Base-by-base conservation (phyloP, 768 basidiomycete species). In the Xerocomellus dryophilus region DNA sequence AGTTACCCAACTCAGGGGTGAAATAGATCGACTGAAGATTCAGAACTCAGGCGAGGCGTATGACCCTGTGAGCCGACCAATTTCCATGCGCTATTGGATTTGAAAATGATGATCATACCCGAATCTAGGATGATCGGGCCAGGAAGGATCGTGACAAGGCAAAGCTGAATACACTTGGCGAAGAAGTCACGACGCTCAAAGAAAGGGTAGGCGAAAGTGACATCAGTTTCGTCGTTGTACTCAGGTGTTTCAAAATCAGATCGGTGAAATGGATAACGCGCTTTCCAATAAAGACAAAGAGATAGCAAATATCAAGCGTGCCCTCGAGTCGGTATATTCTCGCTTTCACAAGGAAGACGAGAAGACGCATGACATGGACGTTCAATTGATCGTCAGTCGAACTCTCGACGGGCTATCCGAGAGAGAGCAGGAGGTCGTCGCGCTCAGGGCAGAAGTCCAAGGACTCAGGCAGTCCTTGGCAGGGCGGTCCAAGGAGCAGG, bases 301-400 rank as follows among this genome's bases (percentile, higher is more conserved):
- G 51, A 77, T 87, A 32, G 59, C 78, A 0, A 90, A 86, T 61
- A 78, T 94, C 36, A 91, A 92, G 64, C 85, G 87, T 14, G 88
- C 91, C n/a, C 74, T 97, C 35, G 90, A 93, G 68, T 87, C 89
- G 7, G 87, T 95, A 5, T 91, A 91, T 68, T 85, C 85, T 11
- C 80, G 88, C n/a, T 87, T 94, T 66, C 76, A 79, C 6, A 71
- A 80, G 41, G 78, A 80, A 46, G 76, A 76, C 23, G 65, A 61
- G 21, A 77, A 75, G 41, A 76, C 68, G 44, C 70, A 76, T 0
- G 82, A 83, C 45, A 65, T 86, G 44, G 88, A 92, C 60, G 79
- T 87, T 3, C 81, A 86, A 50, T 62, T 76, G 12, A 86, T 95
- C 58, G 90, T 85, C 0, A 78, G 76, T n/a, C 81, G 80, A 32